phyloP scores from a whole-genome alignment of 2,329 filamentous ascomycete species.

The Diaporthe helianthi region DNA sequence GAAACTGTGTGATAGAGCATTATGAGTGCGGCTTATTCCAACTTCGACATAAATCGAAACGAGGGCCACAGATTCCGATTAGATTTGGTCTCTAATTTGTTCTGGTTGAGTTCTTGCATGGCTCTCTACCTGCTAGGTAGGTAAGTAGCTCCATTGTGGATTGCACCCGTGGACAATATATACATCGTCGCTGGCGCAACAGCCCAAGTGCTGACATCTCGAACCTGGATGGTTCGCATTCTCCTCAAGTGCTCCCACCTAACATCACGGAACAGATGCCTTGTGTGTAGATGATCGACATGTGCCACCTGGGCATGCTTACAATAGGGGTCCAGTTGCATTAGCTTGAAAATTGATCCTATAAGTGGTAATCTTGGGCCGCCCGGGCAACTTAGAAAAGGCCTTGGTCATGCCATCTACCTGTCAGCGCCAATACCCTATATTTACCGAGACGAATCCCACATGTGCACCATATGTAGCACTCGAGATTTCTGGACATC shows the following conservation, averaged over 20 bases:
- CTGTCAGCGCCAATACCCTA: background rate
- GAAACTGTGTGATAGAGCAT: no score
- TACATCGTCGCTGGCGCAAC: background rate
- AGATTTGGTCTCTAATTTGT: background rate
- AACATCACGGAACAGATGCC: background rate
- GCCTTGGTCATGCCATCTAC: background rate
- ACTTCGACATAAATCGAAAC: background rate
- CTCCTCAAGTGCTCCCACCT: background rate
- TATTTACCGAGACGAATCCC: background rate
- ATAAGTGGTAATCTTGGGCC: background rate
- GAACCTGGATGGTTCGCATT: background rate
- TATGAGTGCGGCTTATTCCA: background rate
- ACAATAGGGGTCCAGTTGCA: background rate
- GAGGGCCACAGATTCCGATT: background rate
- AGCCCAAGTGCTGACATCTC: background rate
- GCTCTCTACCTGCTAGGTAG: background rate
- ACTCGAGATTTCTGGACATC: background rate
- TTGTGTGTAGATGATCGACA: background rate
- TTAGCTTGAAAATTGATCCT: background rate
- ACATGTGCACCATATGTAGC: no score
- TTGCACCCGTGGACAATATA: no score
- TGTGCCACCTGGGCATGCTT: slow-evolving; percentile 6
- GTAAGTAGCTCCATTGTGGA: no score
- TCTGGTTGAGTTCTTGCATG: background rate
- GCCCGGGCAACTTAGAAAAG: no score